Evolutionary conservation across 2,329 filamentous ascomycete species (phyloP), one percentile per base, ranked within the genome.

Genomic region (Bipolaris sorokiniana): DNA sequence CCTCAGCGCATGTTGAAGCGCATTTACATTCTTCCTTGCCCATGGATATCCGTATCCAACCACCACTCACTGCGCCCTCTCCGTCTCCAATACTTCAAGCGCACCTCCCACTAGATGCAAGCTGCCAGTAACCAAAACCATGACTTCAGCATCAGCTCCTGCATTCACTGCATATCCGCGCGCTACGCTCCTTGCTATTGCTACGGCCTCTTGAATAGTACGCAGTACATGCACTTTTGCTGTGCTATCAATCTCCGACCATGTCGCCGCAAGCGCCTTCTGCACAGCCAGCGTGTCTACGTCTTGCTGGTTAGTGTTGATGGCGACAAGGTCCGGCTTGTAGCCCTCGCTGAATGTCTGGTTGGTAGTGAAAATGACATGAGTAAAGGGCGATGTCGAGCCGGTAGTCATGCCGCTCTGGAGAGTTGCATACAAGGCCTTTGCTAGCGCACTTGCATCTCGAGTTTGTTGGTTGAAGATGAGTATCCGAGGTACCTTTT

Each of bases 381-480:
- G 84, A 2, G 84, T 84, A 73, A 97, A 96, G 0, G 82, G 76
- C 38, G 77, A 67, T 1, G 56, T 61, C 4, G 62, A 57, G 7
- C 65, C 69, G 9, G 68, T 63, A 5, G 64, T 66, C 5, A 74
- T 59, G 33, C 69, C 67, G 11, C 44, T 62, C 52, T 75, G 72
- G 50, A 90, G 78, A 2, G 85, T 86, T 9, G 80, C 72, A 54
- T 92, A 81, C 1, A 97, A 79, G 0, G 82, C 83, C 31, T 77
- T 78, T 2, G 94, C 84, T 1, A 96, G 82, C 15, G 84, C 80
- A 3, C 80, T 78, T 5, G 90, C 90, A 69, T 97, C 88, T 31
- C 92, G 86, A 9, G 91, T 92, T 71, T 97, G 92, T 76, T 97
- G 94, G 76, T 97, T 97, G 82, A 98, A 98, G 46, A 98, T 83